A percentile compares a stretch with the other conserved stretches of the same genome.
These are phyloP conservation scores for Heimioporus sp. DNA, from an alignment of 768 basidiomycete genomes.

Conservation along the genomic window DNA sequence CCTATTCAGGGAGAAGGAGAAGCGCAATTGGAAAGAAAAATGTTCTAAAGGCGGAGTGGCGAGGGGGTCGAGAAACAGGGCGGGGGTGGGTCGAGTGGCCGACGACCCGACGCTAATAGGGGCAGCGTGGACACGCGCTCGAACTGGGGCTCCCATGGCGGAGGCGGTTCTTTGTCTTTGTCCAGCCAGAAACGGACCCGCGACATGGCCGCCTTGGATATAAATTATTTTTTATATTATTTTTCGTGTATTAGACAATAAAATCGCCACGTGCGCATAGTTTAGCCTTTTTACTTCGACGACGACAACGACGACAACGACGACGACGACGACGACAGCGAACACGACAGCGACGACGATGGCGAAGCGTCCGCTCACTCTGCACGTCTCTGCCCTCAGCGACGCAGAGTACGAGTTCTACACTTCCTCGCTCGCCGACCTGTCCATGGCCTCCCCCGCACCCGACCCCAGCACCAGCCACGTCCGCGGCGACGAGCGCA, in stretches of 20 bases:
- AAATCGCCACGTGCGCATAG: slow-evolving; percentile 9
- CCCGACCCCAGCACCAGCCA: not conserved
- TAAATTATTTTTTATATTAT: too few relatives aligned
- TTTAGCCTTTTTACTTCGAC: too few relatives aligned
- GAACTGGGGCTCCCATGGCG: slow-evolving; percentile 28
- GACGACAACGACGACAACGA: not conserved
- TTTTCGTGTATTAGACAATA: not conserved
- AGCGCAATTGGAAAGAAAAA: too few relatives aligned
- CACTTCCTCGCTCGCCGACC: slow-evolving; percentile 56
- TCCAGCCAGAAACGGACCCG: too few relatives aligned
- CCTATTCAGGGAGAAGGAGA: too few relatives aligned
- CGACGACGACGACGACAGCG: slow-evolving; percentile 23
- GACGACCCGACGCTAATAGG: slow-evolving; percentile 6
- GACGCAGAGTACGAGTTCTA: slow-evolving; percentile 70
- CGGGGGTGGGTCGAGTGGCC: slow-evolving; percentile 31
- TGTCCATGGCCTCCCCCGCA: slow-evolving; percentile 34
- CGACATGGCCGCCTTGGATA: too few relatives aligned
- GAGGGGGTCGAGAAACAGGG: slow-evolving; percentile 27
- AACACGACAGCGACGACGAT: not conserved
- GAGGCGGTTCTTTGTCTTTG: not conserved
- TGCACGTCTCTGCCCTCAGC: slow-evolving; percentile 76
- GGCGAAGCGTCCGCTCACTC: slow-evolving; percentile 58
- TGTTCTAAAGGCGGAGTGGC: too few relatives aligned
- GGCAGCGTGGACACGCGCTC: slow-evolving; percentile 8
- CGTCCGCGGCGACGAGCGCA: slow-evolving; percentile 46